A percentile compares a stretch with the other conserved stretches of the same genome.
Conservation (phyloP, 192 early-diverging fungal genomes). For the Neocallimastix lanati region DNA sequence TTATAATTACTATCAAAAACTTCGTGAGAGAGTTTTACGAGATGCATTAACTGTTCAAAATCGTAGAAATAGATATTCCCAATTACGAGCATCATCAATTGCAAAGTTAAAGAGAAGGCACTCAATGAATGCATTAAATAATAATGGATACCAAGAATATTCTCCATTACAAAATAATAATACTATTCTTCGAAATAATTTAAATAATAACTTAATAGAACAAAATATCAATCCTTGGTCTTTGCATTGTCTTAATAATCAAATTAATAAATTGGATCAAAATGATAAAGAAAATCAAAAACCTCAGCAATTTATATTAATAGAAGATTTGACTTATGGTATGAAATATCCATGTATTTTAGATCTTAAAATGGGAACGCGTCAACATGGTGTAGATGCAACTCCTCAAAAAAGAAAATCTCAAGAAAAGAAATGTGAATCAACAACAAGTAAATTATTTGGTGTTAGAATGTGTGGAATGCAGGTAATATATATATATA, state of each 20-base stretch:
- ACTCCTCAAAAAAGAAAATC: conserved; percentile 59
- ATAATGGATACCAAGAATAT: neutral
- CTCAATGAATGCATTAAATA: neutral
- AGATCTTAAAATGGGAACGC: conserved; percentile 96
- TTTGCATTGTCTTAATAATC: neutral
- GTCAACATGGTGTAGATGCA: conserved; percentile 86
- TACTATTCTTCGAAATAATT: neutral
- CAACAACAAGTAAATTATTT: conserved; percentile 73
- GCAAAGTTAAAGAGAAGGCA: neutral
- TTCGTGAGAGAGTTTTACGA: neutral
- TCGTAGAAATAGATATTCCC: neutral
- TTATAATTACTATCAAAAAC: neutral
- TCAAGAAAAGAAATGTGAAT: conserved; percentile 83
- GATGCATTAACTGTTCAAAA: neutral
- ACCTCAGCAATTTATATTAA: neutral
- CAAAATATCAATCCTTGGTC: neutral
- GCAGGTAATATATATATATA: conserved; percentile 68
- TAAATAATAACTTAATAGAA: neutral
- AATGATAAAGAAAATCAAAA: neutral
- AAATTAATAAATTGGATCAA: neutral
- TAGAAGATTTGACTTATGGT: conserved; percentile 15
- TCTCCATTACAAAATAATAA: neutral
- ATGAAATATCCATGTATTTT: conserved; percentile 83
- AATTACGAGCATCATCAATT: neutral
- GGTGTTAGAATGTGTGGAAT: conserved; percentile 95